These are phyloP conservation scores for Trichoderma oligosporum DNA, from an alignment of 2,329 filamentous ascomycete genomes.

Conservation along the genomic window DNA sequence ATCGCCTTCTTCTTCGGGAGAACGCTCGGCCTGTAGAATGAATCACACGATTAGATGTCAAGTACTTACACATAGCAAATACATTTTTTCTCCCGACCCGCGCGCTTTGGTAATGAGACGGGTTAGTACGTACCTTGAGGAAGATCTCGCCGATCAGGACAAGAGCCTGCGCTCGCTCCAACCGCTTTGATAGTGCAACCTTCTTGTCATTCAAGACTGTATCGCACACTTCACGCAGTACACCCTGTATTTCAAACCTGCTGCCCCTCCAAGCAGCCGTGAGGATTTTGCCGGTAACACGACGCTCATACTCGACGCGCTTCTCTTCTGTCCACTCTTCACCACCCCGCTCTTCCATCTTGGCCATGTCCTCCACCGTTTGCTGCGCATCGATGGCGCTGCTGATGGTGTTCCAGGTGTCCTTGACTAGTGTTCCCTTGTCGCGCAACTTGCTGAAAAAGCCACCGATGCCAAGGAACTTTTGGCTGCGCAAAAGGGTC, in stretches of 20 bases:
- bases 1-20: conserved; percentile 94
- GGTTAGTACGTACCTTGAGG: conserved; percentile 61
- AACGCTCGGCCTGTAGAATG: conserved; percentile 66
- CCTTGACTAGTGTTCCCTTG: conserved; percentile 94
- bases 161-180: conserved; percentile 87
- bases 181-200: conserved; percentile 75
- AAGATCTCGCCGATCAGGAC: conserved; percentile 87
- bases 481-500: conserved; percentile 87
- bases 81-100: too few species aligned
- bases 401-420: conserved; percentile 96
- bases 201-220: conserved; percentile 74
- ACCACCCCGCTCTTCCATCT: conserved; percentile 87
- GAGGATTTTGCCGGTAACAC: conserved; percentile 95
- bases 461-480: conserved; percentile 91
- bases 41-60: conserved; percentile 18
- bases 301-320: conserved; percentile 90
- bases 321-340: conserved; percentile 99
- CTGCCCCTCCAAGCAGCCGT: conserved; percentile 93
- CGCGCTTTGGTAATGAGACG: background rate
- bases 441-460: conserved; percentile 94
- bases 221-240: conserved; percentile 92
- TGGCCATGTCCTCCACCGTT: conserved; percentile 98
- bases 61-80: background rate
- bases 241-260: conserved; percentile 97
- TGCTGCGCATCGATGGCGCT: conserved; percentile 96